Base-by-base conservation (phyloP, 2,329 filamentous ascomycete species). In the Fusarium sp. region DNA sequence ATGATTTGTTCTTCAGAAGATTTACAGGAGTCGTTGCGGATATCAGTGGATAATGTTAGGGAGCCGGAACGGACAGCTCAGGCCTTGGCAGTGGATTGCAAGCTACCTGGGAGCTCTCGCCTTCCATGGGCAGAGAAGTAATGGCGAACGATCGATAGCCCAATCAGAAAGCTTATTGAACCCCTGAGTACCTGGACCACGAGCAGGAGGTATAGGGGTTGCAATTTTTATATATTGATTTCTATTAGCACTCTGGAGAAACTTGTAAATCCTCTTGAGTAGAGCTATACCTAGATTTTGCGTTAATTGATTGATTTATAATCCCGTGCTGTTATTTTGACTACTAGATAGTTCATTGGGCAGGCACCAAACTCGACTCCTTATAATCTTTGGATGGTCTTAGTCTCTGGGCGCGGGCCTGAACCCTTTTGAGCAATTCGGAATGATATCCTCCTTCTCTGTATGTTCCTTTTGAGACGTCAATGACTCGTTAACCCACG, bases 21-120 rank as follows among this genome's bases (percentile, higher is more conserved):
- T 69, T 75, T 74, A 71, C 71, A 72, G 71, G 71, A 74, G 71
- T 73, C 41, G 72, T 35, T 72, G 72, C 67, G 67, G 63, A 49
- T 57, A 69, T 69, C 72, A 72, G 72, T 73, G 72, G 72, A 70
- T 72, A 61, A 60, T 49, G 26, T 47, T 51, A 66, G 49, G 55
- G 35, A 48, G 35, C 49, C 38, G n/a, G 56, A 51, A 55, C 66
- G 57, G 49, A 47, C 64, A 63, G 52, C 63, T 64, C 36, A 69
- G 38, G 33, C 59, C 58, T 55, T 66, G 24, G 38, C 26, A n/a
- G 15, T 35, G 33, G 33, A 35, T 52, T 31, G 17, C 20, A 66
- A 55, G 58, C 45, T 39, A 39, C 38, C 8, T 33, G 31, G 41
- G 44, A 69, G 57, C 49, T 70, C 48, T 70, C 48, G 45, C 55